Percentiles rank a stretch among this genome's conserved stretches.
Evolutionary conservation across 1,284 basidiomycete species (phyloP).

Genomic region (Ustilago cynodontis): DNA sequence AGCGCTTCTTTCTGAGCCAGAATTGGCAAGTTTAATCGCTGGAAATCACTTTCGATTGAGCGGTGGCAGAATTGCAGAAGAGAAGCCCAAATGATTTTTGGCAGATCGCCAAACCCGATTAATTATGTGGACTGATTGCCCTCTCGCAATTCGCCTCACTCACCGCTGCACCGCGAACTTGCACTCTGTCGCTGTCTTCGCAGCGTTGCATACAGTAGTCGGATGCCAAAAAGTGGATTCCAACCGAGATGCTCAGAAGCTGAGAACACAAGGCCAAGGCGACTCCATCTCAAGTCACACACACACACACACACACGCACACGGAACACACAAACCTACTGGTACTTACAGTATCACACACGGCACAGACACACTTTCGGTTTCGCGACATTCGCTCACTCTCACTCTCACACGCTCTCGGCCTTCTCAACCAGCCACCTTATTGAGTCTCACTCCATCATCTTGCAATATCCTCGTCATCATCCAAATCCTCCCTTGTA

Average conservation of each 20-base stretch:
- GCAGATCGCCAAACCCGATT: constrained; percentile 5
- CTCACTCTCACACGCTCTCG: neutral
- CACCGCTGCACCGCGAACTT: no score
- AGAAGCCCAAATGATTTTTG: neutral
- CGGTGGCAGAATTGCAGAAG: neutral
- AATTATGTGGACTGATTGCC: neutral
- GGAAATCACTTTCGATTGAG: neutral
- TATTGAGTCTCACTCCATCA: no score
- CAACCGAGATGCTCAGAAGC: neutral
- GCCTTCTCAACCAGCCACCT: constrained; percentile 4
- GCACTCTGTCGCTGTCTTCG: neutral
- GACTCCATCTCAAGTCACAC: neutral
- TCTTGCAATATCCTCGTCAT: neutral
- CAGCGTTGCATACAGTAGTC: neutral
- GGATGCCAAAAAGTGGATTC: constrained; percentile 1
- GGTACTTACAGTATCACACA: no score
- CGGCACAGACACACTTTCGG: no score
- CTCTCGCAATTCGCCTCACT: no score
- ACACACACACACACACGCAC: neutral
- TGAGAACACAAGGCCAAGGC: neutral
- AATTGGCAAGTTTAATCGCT: neutral
- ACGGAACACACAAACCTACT: no score
- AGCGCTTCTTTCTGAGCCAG: neutral
- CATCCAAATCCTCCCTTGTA: neutral
- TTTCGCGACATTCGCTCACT: neutral